These are phyloP conservation scores for Russula lepida DNA, from an alignment of 768 basidiomycete genomes.

Conservation along the genomic window DNA sequence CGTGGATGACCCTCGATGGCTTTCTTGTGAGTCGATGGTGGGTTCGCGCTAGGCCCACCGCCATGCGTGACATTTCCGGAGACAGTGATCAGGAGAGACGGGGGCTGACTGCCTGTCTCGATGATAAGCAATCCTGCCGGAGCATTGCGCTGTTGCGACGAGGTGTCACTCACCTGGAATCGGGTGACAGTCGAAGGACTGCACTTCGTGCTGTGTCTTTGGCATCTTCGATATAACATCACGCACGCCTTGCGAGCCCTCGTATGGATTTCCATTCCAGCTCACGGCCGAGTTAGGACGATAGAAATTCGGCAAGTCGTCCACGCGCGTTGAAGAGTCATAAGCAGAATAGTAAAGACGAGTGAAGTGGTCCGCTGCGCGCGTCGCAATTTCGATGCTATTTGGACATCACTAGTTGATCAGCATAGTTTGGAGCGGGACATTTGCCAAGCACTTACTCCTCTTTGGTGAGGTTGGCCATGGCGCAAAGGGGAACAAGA, in stretches of 20 bases:
- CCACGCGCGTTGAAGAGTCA: slow-evolving; percentile 68
- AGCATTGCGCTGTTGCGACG: background rate
- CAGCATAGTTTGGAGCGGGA: background rate
- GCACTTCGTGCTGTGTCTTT: slow-evolving; percentile 72
- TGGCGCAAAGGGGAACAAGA: slow-evolving; percentile 1
- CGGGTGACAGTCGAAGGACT: slow-evolving; percentile 85
- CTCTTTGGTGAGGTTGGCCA: slow-evolving; percentile 30
- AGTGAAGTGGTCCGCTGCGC: slow-evolving; percentile 77
- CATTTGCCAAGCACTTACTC: slow-evolving; percentile 25
- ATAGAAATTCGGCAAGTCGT: slow-evolving; percentile 76
- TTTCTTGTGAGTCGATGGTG: slow-evolving; percentile 37
- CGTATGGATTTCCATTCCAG: slow-evolving; percentile 80
- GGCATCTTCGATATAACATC: slow-evolving; percentile 68
- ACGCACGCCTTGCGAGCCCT: slow-evolving; percentile 60
- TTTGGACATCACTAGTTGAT: background rate
- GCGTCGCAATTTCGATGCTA: slow-evolving; percentile 79
- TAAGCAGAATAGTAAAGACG: slow-evolving; percentile 77
- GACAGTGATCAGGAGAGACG: slow-evolving; percentile 70
- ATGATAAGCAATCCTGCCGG: background rate
- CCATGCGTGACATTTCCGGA: slow-evolving; percentile 75
- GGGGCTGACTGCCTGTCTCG: slow-evolving; percentile 60
- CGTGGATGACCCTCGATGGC: slow-evolving; percentile 66
- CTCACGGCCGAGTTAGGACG: slow-evolving; percentile 65
- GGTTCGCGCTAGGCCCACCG: slow-evolving; percentile 49
- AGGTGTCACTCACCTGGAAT: slow-evolving; percentile 53